Evolutionary conservation across 352 stramenopile genomes (phyloP).

Genomic region (Phytophthora sansomeana): DNA sequence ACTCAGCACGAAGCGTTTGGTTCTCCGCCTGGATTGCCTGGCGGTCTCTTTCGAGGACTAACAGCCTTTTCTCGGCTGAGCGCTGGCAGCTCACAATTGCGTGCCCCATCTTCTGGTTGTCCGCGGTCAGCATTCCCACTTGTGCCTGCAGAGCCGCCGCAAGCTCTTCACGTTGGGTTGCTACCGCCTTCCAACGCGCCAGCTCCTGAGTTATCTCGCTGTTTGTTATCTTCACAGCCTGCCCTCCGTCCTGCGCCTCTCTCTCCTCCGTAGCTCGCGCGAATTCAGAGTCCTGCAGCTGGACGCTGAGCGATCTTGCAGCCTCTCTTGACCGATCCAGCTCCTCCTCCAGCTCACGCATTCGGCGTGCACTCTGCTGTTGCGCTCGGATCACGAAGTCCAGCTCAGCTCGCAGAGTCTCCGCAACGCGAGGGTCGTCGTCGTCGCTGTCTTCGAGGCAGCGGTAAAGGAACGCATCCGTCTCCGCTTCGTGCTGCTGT

Average conservation of each 20-base stretch:
- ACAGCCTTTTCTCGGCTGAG: conserved; percentile 24
- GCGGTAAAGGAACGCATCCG: conserved; percentile 30
- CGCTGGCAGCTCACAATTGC: conserved; percentile 27
- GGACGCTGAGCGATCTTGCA: conserved; percentile 18
- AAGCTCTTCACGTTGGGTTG: conserved; percentile 12
- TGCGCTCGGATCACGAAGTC: not conserved
- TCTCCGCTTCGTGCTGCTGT: conserved; percentile 28
- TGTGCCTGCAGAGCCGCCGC: conserved; percentile 17
- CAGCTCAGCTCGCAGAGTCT: conserved; percentile 12
- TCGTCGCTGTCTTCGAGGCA: conserved; percentile 27
- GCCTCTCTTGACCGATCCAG: conserved; percentile 9
- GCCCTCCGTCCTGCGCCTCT: not conserved
- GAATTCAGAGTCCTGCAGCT: conserved; percentile 11
- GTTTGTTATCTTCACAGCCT: not conserved
- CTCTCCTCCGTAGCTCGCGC: conserved; percentile 1
- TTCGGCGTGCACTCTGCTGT: conserved; percentile 12
- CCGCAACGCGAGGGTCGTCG: not conserved
- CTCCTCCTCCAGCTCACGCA: conserved; percentile 24
- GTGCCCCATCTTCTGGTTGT: conserved; percentile 28
- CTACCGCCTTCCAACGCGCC: conserved; percentile 15
- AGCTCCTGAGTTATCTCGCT: conserved; percentile 1
- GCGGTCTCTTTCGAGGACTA: conserved; percentile 18
- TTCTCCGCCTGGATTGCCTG: conserved; percentile 28
- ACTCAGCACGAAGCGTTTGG: conserved; percentile 15
- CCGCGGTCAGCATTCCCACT: conserved; percentile 14